A percentile compares a stretch with the other conserved stretches of the same genome.
Evolutionary conservation across 164 flowering plant species (phyloP).

Genomic region (Tetracentron sinense): DNA sequence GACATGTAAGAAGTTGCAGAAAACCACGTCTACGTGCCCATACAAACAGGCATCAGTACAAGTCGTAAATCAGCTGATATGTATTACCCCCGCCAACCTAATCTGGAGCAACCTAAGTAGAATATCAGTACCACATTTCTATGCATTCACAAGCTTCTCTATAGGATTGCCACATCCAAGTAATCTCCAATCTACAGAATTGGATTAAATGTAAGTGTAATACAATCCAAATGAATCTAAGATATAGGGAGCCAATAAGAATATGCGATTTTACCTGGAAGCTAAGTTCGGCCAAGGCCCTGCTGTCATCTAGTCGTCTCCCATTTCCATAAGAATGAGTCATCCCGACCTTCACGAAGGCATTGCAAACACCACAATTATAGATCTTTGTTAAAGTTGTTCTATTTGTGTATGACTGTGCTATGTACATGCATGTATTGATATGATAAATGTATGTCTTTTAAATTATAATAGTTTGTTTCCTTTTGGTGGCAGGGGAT

Average conservation of each 20-base stretch:
- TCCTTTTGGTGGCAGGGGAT: too few species aligned
- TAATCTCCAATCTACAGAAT: constrained; percentile 82
- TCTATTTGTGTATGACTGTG: too few species aligned
- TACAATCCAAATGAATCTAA: not conserved
- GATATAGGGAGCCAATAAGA: not conserved
- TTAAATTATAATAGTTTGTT: too few species aligned
- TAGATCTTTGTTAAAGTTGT: not conserved
- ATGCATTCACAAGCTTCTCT: constrained; percentile 13
- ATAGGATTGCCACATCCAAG: constrained; percentile 86
- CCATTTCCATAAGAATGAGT: constrained; percentile 63
- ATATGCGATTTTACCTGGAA: constrained; percentile 54
- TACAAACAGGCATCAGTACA: too few species aligned
- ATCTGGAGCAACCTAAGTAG: not conserved
- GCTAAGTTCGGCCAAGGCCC: constrained; percentile 63
- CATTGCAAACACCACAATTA: not conserved
- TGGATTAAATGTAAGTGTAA: not conserved
- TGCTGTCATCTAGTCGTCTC: constrained; percentile 63
- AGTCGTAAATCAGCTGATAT: too few species aligned
- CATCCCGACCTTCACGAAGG: constrained; percentile 64
- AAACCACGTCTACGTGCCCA: too few species aligned
- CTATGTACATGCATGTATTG: too few species aligned
- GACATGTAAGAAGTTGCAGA: too few species aligned
- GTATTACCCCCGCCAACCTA: not conserved
- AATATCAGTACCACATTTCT: not conserved
- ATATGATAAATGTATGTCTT: too few species aligned